Percentiles rank a stretch among this genome's conserved stretches.
Conservation (phyloP, 176 grass and related monocot species). For the Cymbopogon citratus region DNA sequence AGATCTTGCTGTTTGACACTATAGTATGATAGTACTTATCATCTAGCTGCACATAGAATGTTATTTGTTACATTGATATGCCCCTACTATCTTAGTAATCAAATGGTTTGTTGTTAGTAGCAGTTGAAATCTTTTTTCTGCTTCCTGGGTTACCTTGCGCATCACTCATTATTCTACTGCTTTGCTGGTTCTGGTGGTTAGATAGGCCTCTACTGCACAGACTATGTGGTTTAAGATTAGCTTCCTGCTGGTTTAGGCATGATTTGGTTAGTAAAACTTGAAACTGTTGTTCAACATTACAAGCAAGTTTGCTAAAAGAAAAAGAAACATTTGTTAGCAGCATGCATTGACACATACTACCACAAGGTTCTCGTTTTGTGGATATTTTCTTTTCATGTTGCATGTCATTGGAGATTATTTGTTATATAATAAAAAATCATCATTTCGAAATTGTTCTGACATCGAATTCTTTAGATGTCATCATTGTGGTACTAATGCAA, state of each 20-base stretch:
- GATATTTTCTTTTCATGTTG: neutral
- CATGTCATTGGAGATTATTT: neutral
- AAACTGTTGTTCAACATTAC: neutral
- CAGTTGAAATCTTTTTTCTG: neutral
- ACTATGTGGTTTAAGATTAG: neutral
- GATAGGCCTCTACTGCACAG: neutral
- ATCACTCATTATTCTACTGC: neutral
- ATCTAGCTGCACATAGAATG: neutral
- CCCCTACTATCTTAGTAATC: neutral
- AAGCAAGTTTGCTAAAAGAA: slow-evolving; percentile 18
- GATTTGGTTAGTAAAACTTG: slow-evolving; percentile 19
- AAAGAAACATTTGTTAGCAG: slow-evolving; percentile 2
- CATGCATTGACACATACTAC: neutral
- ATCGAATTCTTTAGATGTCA: slow-evolving; percentile 57
- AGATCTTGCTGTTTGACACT: neutral
- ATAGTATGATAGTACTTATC: neutral
- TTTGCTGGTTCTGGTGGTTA: neutral
- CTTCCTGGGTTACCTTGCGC: neutral
- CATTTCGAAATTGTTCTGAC: slow-evolving; percentile 16
- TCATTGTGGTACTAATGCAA: slow-evolving; percentile 80
- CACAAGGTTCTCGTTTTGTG: neutral
- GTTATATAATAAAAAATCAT: neutral
- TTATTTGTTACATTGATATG: neutral
- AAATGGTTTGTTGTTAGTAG: neutral
- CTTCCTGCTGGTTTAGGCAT: neutral